These are phyloP conservation scores for Pittosporum tobira DNA, from an alignment of 129 eudicot species.

Conservation along the genomic window DNA sequence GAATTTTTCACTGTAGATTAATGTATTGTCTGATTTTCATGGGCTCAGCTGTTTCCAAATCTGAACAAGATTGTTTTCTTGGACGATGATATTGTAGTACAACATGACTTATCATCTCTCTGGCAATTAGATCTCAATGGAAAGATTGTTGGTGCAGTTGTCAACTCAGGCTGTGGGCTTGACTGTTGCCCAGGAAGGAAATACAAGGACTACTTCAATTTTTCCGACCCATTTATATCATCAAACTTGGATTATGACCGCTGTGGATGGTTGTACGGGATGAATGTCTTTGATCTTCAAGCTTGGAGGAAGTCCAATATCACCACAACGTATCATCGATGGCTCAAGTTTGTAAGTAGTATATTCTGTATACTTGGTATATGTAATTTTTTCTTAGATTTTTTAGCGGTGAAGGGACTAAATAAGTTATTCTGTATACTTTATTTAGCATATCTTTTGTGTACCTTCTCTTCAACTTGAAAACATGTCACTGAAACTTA, in stretches of 20 bases:
- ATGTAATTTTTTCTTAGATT: no score
- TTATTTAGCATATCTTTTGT: no score
- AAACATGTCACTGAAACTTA: no score
- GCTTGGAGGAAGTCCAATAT: conserved; percentile 38
- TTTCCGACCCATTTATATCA: conserved; percentile 28
- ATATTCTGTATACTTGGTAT: not conserved
- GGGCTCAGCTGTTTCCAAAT: conserved; percentile 39
- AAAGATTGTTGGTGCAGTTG: conserved; percentile 40
- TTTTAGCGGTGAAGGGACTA: no score
- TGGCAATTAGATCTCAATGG: conserved; percentile 39
- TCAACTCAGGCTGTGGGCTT: conserved; percentile 28
- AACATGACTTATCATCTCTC: conserved; percentile 34
- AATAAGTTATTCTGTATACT: not conserved
- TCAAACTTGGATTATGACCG: conserved; percentile 19
- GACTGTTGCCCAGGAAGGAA: conserved; percentile 39
- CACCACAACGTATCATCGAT: conserved; percentile 29
- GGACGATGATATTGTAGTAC: conserved; percentile 42
- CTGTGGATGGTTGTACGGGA: conserved; percentile 43
- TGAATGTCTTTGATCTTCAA: conserved; percentile 34
- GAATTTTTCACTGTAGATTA: conserved; percentile 1
- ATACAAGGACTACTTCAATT: conserved; percentile 37
- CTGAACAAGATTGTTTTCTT: conserved; percentile 34
- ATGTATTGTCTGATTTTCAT: conserved; percentile 11
- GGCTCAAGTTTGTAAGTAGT: conserved; percentile 34
- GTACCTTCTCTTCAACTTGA: no score